Conservation (phyloP, 352 stramenopile genomes). For the Phytophthora kernoviae region DNA sequence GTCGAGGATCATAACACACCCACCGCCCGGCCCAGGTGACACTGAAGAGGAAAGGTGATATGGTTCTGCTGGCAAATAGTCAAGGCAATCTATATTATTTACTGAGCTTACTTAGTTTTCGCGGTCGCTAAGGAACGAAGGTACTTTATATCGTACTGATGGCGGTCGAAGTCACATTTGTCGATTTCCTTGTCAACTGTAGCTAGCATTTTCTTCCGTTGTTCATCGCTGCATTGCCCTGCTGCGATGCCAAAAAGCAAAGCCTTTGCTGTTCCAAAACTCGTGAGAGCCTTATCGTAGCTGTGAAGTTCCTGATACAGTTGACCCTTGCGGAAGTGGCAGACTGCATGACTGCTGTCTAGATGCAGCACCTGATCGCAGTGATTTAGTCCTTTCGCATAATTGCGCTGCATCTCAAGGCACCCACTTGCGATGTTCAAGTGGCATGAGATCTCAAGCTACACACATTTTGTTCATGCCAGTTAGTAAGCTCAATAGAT, state of each 20-base stretch:
- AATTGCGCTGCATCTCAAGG: conserved; percentile 70
- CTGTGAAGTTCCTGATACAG: conserved; percentile 49
- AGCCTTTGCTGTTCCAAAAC: conserved; percentile 25
- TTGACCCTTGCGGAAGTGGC: conserved; percentile 59
- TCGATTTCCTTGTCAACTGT: conserved; percentile 55
- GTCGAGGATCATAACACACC: conserved; percentile 53
- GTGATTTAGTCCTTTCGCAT: conserved; percentile 35
- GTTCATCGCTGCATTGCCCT: conserved; percentile 5
- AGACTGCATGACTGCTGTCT: conserved; percentile 35
- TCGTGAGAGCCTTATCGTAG: conserved; percentile 54
- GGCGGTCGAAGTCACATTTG: conserved; percentile 67
- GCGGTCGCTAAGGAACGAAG: conserved; percentile 35
- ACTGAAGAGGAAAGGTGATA: conserved; percentile 12
- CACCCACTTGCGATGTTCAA: conserved; percentile 68
- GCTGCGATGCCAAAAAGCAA: conserved; percentile 6
- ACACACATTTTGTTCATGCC: not conserved
- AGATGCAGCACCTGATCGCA: conserved; percentile 49
- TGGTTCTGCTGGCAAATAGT: not conserved
- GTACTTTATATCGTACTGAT: conserved; percentile 60
- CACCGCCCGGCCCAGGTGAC: conserved; percentile 20
- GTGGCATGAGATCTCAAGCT: conserved; percentile 58
- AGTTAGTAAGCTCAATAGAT: too few species aligned
- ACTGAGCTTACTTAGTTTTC: conserved; percentile 10
- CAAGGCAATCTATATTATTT: conserved; percentile 8
- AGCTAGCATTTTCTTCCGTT: conserved; percentile 13